Percentiles rank a stretch among this genome's conserved stretches.
Evolutionary conservation across 306 rosid species (phyloP).

Genomic region (Sechiopsis laciniata): DNA sequence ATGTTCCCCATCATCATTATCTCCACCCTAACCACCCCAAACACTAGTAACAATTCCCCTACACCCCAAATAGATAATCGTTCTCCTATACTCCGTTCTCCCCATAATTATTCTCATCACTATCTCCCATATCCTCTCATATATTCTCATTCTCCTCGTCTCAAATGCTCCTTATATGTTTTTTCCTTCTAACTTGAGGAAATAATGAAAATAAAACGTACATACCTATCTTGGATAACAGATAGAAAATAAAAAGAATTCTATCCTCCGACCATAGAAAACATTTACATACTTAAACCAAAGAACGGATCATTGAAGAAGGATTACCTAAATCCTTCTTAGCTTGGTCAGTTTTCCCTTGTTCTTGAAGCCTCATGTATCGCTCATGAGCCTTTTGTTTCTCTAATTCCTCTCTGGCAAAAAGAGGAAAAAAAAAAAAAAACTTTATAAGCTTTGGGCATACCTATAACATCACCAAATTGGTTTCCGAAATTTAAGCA

Average conservation of each 20-base stretch:
- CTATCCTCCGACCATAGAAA: background rate
- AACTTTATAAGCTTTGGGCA: background rate
- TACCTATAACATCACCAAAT: background rate
- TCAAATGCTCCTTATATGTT: no score
- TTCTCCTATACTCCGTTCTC: background rate
- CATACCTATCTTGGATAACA: background rate
- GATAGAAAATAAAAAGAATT: background rate
- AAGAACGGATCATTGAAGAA: background rate
- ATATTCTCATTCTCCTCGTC: no score
- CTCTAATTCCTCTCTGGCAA: slow-evolving; percentile 74
- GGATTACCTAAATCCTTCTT: slow-evolving; percentile 76
- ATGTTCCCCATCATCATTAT: no score
- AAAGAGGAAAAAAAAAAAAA: background rate
- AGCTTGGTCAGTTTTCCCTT: slow-evolving; percentile 91
- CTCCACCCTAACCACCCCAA: no score
- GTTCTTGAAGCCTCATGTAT: slow-evolving; percentile 82
- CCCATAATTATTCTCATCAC: no score
- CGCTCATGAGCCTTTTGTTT: slow-evolving; percentile 85
- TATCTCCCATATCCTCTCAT: no score
- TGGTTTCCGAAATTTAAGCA: background rate
- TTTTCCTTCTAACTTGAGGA: no score
- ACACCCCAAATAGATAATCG: no score
- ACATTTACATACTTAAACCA: background rate
- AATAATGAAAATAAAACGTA: background rate
- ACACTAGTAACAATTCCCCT: no score